Percentiles rank a stretch among this genome's conserved stretches.
Evolutionary conservation across 352 stramenopile genomes (phyloP).

Genomic region (Peronospora destructor): DNA sequence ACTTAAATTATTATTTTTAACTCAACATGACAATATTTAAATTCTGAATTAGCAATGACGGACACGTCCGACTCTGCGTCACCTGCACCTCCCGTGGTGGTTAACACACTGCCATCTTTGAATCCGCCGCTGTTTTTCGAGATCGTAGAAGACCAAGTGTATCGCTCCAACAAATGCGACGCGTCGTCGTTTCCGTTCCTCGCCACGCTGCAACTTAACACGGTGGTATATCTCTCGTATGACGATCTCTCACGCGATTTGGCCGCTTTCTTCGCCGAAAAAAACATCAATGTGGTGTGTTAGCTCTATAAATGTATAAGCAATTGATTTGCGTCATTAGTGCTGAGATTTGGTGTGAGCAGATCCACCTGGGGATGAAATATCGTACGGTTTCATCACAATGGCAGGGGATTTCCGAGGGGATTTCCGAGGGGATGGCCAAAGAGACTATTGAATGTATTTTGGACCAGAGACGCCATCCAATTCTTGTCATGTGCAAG

Average conservation of each 20-base stretch:
- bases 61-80: constrained; percentile 16
- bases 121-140: constrained; percentile 85
- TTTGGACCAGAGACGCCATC: constrained; percentile 67
- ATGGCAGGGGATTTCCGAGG: constrained; percentile 62
- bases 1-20: too few relatives aligned
- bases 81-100: constrained; percentile 30
- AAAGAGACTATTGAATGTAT: constrained; percentile 85
- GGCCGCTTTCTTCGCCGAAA: constrained; percentile 76
- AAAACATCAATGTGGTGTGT: constrained; percentile 65
- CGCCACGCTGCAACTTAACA: constrained; percentile 72
- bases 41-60: constrained; percentile 6
- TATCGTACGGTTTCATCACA: constrained; percentile 62
- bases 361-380: constrained; percentile 81
- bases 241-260: constrained; percentile 76
- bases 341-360: not conserved
- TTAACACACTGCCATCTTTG: constrained; percentile 60
- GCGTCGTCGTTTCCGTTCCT: constrained; percentile 80
- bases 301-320: not conserved
- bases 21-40: too few relatives aligned
- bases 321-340: not conserved
- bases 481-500: constrained; percentile 87
- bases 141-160: constrained; percentile 82
- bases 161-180: constrained; percentile 84
- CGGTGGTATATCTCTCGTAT: constrained; percentile 80
- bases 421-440: constrained; percentile 75